Evolutionary conservation across 805 yeast species (phyloP).

Genomic region (Wickerhamiella siamensis): DNA sequence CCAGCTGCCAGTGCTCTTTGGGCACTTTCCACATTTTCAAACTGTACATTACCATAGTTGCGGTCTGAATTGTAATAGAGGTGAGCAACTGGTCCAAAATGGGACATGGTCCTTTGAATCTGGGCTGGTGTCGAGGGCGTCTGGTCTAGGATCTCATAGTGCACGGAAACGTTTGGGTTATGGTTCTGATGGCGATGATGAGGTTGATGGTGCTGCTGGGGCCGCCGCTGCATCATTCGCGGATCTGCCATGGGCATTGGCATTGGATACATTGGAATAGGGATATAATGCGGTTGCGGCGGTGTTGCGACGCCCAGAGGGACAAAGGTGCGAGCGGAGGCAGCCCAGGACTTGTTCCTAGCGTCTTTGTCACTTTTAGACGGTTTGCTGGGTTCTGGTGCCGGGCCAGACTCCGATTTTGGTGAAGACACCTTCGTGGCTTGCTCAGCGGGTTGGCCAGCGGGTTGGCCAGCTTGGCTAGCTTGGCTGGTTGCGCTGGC

Average conservation of each 20-base stretch:
- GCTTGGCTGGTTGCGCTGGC: neutral
- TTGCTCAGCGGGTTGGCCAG: neutral
- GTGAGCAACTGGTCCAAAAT: no score
- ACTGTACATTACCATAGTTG: no score
- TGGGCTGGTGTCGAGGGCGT: no score
- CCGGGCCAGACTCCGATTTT: neutral
- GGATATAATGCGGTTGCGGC: neutral
- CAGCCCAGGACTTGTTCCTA: neutral
- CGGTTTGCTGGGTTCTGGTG: neutral
- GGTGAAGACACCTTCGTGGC: neutral
- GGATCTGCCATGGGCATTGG: neutral
- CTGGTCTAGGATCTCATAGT: no score
- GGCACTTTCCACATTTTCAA: no score
- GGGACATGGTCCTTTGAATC: no score
- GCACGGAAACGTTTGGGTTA: no score
- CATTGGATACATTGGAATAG: neutral
- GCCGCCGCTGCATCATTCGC: slow-evolving; percentile 3
- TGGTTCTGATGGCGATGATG: no score
- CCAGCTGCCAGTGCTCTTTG: no score
- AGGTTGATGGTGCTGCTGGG: no score
- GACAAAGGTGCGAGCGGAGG: neutral
- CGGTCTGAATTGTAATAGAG: no score
- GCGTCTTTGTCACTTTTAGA: neutral
- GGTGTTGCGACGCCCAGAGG: neutral
- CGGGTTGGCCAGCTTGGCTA: neutral